Percentiles rank a stretch among this genome's conserved stretches.
Evolutionary conservation across 805 yeast genomes (phyloP).

Genomic region (Lipomyces sp.): DNA sequence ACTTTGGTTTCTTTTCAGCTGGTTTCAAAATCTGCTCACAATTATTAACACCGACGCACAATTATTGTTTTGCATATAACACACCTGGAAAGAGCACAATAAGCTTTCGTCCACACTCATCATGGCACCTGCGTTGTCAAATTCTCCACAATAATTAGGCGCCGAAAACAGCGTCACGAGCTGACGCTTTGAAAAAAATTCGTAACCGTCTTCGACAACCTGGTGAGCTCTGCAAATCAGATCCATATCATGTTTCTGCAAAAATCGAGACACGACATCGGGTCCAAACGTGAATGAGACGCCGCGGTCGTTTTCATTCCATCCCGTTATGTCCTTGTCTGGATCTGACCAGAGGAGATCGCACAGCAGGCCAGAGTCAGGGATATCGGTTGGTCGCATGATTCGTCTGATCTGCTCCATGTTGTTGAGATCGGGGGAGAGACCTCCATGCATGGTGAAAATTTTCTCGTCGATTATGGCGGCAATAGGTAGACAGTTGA

Average conservation of each 20-base stretch:
- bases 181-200: constrained; percentile 94
- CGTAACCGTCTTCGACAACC: constrained; percentile 99
- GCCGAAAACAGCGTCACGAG: constrained; percentile 94
- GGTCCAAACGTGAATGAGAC: constrained; percentile 99
- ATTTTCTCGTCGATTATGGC: constrained; percentile 98
- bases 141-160: constrained; percentile 95
- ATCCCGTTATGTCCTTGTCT: constrained; percentile 95
- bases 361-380: constrained; percentile 95
- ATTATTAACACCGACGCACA: constrained; percentile 50
- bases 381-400: constrained; percentile 99
- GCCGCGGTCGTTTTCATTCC: constrained; percentile 99
- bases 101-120: constrained; percentile 97
- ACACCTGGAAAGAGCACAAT: constrained; percentile 75
- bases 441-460: constrained; percentile 98
- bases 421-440: constrained; percentile 93
- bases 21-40: constrained; percentile 74
- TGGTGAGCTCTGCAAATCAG: constrained; percentile 98
- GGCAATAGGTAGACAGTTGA: constrained; percentile 97
- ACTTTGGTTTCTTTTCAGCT: constrained; percentile 91
- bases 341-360: constrained; percentile 99
- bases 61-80: not conserved
- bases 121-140: constrained; percentile 99
- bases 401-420: constrained; percentile 99
- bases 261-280: constrained; percentile 92
- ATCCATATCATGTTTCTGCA: constrained; percentile 98